A percentile compares a stretch with the other conserved stretches of the same genome.
These are phyloP conservation scores for Ilyonectria mors-panacis DNA, from an alignment of 2,329 filamentous ascomycete species.

Conservation along the genomic window DNA sequence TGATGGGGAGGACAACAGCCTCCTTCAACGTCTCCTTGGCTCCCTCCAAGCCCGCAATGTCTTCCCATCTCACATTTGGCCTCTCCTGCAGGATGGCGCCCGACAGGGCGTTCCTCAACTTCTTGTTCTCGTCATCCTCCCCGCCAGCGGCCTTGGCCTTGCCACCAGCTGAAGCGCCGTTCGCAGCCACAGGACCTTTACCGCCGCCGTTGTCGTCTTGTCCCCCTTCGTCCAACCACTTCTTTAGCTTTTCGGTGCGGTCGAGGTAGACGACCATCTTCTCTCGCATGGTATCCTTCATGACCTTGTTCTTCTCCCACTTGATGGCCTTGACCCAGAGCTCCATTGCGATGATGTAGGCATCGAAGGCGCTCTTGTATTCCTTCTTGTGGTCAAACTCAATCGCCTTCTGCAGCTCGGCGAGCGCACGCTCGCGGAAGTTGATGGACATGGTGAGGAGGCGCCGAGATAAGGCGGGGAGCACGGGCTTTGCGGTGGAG, in stretches of 20 bases:
- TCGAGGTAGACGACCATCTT: constrained; percentile 99
- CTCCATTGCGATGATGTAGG: constrained; percentile 96
- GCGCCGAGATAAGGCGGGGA: constrained; percentile 36
- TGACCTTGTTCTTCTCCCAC: constrained; percentile 99
- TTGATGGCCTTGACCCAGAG: constrained; percentile 99
- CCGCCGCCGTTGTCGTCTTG: constrained; percentile 77
- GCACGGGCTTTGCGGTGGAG: constrained; percentile 24
- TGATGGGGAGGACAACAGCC: constrained; percentile 97
- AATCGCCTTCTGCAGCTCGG: constrained; percentile 97
- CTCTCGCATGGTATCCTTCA: constrained; percentile 96
- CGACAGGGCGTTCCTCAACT: constrained; percentile 89
- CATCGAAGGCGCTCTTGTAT: constrained; percentile 96
- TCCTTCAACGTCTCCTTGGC: constrained; percentile 98
- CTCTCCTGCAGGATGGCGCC: constrained; percentile 96
- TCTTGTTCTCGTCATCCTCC: constrained; percentile 94
- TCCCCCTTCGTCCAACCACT: constrained; percentile 85
- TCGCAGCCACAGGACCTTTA: constrained; percentile 70
- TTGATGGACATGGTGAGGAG: constrained; percentile 86
- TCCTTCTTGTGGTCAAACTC: constrained; percentile 95
- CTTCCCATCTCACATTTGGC: constrained; percentile 97
- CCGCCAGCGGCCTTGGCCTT: constrained; percentile 73
- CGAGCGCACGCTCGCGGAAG: constrained; percentile 96
- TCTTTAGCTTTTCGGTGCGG: constrained; percentile 97
- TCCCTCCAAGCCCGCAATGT: constrained; percentile 93
- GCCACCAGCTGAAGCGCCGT: constrained; percentile 76